Evolutionary conservation across 768 basidiomycete genomes (phyloP), one percentile per base, ranked within the genome.

Genomic region (Brasilioporus rufonigricans): DNA sequence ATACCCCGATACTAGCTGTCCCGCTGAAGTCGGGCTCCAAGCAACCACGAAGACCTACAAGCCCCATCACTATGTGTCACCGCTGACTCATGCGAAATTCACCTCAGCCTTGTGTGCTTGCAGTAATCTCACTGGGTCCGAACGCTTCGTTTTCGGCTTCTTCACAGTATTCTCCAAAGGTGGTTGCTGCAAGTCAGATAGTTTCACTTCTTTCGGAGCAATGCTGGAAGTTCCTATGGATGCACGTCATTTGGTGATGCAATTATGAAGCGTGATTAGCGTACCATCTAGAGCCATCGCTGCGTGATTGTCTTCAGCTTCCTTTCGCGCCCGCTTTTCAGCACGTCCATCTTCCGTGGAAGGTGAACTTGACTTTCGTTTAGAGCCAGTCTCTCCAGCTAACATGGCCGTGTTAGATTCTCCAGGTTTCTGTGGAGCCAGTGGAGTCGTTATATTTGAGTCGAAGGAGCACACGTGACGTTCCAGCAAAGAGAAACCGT

Each of bases 31-130:
- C 13, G 91, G 89, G 70, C 89, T 92, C 77, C 88, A 93, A 5
- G 86, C 81, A 52, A 88, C 89, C 7, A 89, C 84, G 51, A 91
- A 93, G 8, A 93, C 87, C 89, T 91, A 52, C 19, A 38, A 44
- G 21, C 27, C 26, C 52, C n/a, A n/a, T 66, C 27, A 43, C 23
- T 45, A 36, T 44, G 19, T 45, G 41, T 40, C 50, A 23, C 40
- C 21, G 50, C 56, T 41, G 16, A 63, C 57, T 55, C 64, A 62
- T 36, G 67, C 24, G 5, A 52, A 29, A 26, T 52, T 56, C 44
- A 84, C 85, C 70, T 87, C 85, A 32, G 84, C 74, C 55, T 79
- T 77, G 60, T 91, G 89, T n/a, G 78, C 82, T 27, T 71, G 66
- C 29, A 85, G 71, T 39, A 83, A 64, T 50, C 79, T 75, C 24